These are phyloP conservation scores for Cornus controversa DNA, from an alignment of 148 eudicot genomes.

Conservation along the genomic window DNA sequence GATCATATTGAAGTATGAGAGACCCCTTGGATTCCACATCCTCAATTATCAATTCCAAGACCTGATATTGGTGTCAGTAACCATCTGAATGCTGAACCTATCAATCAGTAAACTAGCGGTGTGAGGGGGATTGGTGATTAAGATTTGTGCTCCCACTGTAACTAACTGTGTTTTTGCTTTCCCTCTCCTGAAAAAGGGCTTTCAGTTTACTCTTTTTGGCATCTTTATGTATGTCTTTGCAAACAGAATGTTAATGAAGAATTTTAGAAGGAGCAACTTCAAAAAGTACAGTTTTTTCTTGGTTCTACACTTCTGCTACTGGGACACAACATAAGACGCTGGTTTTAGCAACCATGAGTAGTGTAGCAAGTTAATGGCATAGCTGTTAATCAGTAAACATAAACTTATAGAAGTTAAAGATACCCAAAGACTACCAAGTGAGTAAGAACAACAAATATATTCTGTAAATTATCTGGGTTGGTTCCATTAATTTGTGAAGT, in stretches of 20 bases:
- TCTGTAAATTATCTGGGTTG: background rate
- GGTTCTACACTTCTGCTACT: background rate
- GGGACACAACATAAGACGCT: background rate
- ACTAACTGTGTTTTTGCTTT: too few relatives aligned
- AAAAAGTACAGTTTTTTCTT: background rate
- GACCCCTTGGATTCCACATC: too few relatives aligned
- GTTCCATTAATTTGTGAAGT: slow-evolving; percentile 5
- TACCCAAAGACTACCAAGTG: background rate
- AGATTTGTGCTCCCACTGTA: too few relatives aligned
- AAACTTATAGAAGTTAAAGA: background rate
- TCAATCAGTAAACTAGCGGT: too few relatives aligned
- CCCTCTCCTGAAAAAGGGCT: too few relatives aligned
- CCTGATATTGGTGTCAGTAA: too few relatives aligned
- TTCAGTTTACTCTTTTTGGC: background rate
- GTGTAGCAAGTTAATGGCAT: background rate
- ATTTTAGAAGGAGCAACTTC: background rate
- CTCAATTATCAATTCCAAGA: too few relatives aligned
- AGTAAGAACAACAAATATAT: background rate
- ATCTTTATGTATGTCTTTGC: too few relatives aligned
- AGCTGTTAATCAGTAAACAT: background rate
- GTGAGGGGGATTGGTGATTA: too few relatives aligned
- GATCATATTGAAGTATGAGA: too few relatives aligned
- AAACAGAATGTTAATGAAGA: too few relatives aligned
- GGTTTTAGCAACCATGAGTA: background rate
- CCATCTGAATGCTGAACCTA: too few relatives aligned